Evolutionary conservation across 1,139 yeast genomes (phyloP).

Genomic region (Yamadazyma sp.): DNA sequence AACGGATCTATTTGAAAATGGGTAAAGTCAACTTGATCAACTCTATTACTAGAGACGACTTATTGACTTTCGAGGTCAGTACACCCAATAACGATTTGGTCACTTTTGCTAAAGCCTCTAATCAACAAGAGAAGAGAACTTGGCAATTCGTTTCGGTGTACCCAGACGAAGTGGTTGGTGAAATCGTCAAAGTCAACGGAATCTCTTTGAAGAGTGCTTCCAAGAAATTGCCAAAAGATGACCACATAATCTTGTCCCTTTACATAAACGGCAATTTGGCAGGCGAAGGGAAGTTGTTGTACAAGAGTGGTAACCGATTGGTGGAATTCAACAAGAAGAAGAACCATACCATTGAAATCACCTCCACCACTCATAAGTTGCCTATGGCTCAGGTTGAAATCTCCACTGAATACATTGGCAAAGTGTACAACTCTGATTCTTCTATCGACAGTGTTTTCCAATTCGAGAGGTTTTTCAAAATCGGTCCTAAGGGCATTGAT

Average conservation of each 20-base stretch:
- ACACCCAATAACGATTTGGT: slow-evolving; percentile 49
- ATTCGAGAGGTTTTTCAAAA: slow-evolving; percentile 50
- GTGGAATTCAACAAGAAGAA: slow-evolving; percentile 43
- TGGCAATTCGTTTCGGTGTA: slow-evolving; percentile 83
- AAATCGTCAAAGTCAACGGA: slow-evolving; percentile 63
- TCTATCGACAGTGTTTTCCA: slow-evolving; percentile 59
- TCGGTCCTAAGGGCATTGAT: slow-evolving; percentile 44
- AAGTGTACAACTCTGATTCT: slow-evolving; percentile 59
- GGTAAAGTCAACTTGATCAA: slow-evolving; percentile 48
- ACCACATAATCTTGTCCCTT: slow-evolving; percentile 56
- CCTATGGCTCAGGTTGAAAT: slow-evolving; percentile 57
- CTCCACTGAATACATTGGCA: slow-evolving; percentile 70
- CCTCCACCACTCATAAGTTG: slow-evolving; percentile 31
- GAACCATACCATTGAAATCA: slow-evolving; percentile 35
- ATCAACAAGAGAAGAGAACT: slow-evolving; percentile 49
- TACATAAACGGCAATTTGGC: slow-evolving; percentile 62
- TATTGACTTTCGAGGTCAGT: slow-evolving; percentile 50
- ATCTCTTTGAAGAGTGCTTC: slow-evolving; percentile 39
- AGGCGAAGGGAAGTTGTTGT: slow-evolving; percentile 54
- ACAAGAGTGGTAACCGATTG: slow-evolving; percentile 41
- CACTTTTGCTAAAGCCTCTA: slow-evolving; percentile 66
- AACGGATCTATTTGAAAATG: slow-evolving; percentile 57
- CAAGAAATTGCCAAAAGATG: slow-evolving; percentile 45
- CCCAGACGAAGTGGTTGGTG: slow-evolving; percentile 75
- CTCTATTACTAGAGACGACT: slow-evolving; percentile 34